Evolutionary conservation across 176 grass and related monocot species (phyloP), one percentile per base, ranked within the genome.

Genomic region (Musa acuminata): DNA sequence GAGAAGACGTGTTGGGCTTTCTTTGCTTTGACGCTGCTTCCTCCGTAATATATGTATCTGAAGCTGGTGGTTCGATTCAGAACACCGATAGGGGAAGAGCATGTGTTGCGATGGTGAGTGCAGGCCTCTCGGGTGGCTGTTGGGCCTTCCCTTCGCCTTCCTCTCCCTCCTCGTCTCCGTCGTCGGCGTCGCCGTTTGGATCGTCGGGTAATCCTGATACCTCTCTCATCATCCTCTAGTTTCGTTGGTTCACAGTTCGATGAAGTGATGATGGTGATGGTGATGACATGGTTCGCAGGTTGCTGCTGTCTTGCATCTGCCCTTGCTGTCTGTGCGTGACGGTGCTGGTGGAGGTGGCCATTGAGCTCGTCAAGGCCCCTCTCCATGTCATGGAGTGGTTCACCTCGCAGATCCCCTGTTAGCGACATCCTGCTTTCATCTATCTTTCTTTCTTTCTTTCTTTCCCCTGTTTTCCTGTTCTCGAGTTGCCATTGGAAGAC

Each of bases 351-450:
- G 89, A 92, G 81, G 58, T 75, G 72, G 81, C 89, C 25, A 82
- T 84, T 74, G 86, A 92, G 86, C 89, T 92, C 67, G 75, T 92
- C 53, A 92, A 88, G 77, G 80, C 86, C 66, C 89, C 83, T 72
- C 86, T 92, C 54, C 89, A 92, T 48, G 89, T 88, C 81, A 92
- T 92, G 81, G 83, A 84, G 11, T 92, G 89, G 86, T 92, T 88
- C 83, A 88, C 89, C 75, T 82, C 86, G 67, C 77, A 88, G 85
- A 92, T 92, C 71, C 89, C 89, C 49, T 88, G 89, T 26, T 91
- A 79, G 29, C 23, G 2, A 13, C 51, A 8, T 49, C 11, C 12
- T 24, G 17, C 11, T 73, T 13, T 24, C 8, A 9, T n/a, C n/a
- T n/a, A n/a, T n/a, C n/a, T n/a, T n/a, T 53, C n/a, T 52, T 53